Evolutionary conservation across 495 filamentous ascomycete species (phyloP), one percentile per base, ranked within the genome.

Genomic region (Aspergillus mulundensis): DNA sequence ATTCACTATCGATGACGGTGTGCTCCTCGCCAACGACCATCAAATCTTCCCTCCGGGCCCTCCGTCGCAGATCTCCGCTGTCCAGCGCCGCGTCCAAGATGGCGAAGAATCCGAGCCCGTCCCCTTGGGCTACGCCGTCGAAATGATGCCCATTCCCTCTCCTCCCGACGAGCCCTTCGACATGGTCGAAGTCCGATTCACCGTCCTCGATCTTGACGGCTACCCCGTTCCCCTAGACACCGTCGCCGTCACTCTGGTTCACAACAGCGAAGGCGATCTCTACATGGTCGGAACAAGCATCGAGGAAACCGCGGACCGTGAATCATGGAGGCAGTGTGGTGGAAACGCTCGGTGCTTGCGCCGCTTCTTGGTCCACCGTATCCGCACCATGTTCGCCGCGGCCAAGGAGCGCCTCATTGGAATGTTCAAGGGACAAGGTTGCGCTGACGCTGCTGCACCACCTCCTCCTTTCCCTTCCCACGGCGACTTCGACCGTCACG

Each of bases 141-240:
- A 77, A 56, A 66, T 74, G 43, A 67, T 73, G 58, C 69, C 74
- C 1, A 49, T 70, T 19, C 60, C 64, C 7, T 54, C 63, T 5
- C 63, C 68, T 1, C 59, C 63, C 4, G 65, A 74, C 5, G 65
- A 66, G 25, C 56, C 62, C 1, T 58, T 68, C 23, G 69, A 77
- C 7, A 51, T 77, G 18, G 61, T 72, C 8, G 67, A 68, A 36
- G 60, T 77, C 34, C 68, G 73, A 43, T 77, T 78, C 63, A 77
- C 75, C 12, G 64, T 81, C 32, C 70, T 82, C 58, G 78, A 77
- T 38, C 64, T 82, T 15, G 74, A 80, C 44, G 59, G 69, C 23
- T 74, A 77, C 61, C 76, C 78, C 10, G 74, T 80, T 19, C 73
- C 75, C 16, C 65, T 82, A 15, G 77, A 81, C 50, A 75, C 78